Evolutionary conservation across 2,329 filamentous ascomycete species (phyloP).

Genomic region (Epicoccum sorghinum): DNA sequence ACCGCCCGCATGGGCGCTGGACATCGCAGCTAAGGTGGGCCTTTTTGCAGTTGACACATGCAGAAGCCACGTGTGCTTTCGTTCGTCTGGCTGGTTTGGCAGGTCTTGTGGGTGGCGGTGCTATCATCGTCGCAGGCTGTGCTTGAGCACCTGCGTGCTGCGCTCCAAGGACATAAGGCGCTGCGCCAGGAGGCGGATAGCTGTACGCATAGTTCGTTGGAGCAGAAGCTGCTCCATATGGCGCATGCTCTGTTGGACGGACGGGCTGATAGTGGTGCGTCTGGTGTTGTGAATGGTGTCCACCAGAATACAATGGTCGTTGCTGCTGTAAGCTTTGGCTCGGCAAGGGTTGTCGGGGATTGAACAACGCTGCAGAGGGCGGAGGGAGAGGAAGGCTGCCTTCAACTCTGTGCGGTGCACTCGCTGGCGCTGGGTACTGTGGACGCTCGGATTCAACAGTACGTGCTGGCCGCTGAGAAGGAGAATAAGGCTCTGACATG

Average conservation of each 20-base stretch:
- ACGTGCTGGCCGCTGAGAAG: constrained; percentile 46
- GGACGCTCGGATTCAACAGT: constrained; percentile 40
- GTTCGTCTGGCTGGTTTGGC: constrained; percentile 54
- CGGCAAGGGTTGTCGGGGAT: constrained; percentile 30
- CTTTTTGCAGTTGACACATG: constrained; percentile 84
- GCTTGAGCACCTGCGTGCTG: constrained; percentile 39
- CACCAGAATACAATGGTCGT: constrained; percentile 41
- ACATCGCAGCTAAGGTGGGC: constrained; percentile 74
- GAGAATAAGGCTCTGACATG: constrained; percentile 59
- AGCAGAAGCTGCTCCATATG: constrained; percentile 32
- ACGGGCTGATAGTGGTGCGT: constrained; percentile 35
- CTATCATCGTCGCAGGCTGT: constrained; percentile 41
- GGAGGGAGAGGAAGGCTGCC: constrained; percentile 32
- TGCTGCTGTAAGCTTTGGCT: constrained; percentile 29
- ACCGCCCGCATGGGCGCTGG: constrained; percentile 79
- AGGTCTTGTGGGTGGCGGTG: constrained; percentile 38
- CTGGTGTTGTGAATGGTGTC: constrained; percentile 31
- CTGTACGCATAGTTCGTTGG: constrained; percentile 39
- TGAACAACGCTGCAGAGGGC: constrained; percentile 31
- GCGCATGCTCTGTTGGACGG: constrained; percentile 31
- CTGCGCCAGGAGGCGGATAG: constrained; percentile 32
- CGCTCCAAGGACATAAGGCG: constrained; percentile 31
- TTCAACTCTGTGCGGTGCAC: constrained; percentile 33
- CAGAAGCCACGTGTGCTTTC: constrained; percentile 82
- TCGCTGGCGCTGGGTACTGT: constrained; percentile 33